Percentiles rank a stretch among this genome's conserved stretches.
Evolutionary conservation across 192 early-diverging fungal species (phyloP).

Genomic region (Dimargaris xerosporica): DNA sequence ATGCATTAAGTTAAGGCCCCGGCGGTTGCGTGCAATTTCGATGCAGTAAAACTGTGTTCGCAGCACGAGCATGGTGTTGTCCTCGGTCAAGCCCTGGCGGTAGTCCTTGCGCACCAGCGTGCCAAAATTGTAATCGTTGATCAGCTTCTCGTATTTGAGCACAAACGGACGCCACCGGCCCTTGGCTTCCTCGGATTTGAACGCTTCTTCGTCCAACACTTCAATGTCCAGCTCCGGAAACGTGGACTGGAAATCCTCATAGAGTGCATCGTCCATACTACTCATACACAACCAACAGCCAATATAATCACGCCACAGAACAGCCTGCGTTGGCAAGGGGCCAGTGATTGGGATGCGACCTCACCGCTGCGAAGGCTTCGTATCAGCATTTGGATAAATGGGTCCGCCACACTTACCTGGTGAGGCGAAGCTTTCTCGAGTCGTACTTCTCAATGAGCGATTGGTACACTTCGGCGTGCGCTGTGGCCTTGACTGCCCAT

Average conservation of each 20-base stretch:
- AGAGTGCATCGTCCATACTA: constrained; percentile 74
- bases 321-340: too few relatives aligned
- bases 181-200: constrained; percentile 70
- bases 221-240: constrained; percentile 67
- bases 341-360: too few relatives aligned
- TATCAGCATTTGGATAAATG: neutral
- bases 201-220: constrained; percentile 55
- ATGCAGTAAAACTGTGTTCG: constrained; percentile 80
- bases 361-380: too few relatives aligned
- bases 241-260: constrained; percentile 50
- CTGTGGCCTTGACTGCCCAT: constrained; percentile 90
- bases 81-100: constrained; percentile 63
- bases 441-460: constrained; percentile 58
- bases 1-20: constrained; percentile 46
- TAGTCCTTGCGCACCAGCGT: constrained; percentile 66
- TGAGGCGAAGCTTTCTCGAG: constrained; percentile 60
- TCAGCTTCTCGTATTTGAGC: constrained; percentile 66
- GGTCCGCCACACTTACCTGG: constrained; percentile 29
- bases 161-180: constrained; percentile 81
- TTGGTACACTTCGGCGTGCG: constrained; percentile 91
- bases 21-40: constrained; percentile 81
- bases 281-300: too few relatives aligned
- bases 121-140: constrained; percentile 92
- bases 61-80: constrained; percentile 83
- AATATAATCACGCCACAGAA: too few relatives aligned